Base-by-base conservation (phyloP, 176 grass and related monocot genomes). In the Areca catechu region DNA sequence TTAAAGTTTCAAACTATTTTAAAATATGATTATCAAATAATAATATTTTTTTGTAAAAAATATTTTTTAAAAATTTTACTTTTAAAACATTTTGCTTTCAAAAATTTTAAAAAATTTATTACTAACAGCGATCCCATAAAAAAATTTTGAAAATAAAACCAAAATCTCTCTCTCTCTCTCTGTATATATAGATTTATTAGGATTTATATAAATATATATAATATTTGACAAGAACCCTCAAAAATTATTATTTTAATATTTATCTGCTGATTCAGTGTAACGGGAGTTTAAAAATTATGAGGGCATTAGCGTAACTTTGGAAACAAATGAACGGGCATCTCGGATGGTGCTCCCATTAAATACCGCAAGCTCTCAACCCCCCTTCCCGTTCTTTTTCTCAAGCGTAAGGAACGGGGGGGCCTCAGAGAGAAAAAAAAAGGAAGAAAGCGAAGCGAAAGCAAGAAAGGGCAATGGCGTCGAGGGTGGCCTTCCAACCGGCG, bases 381-480 rank as follows among this genome's bases (percentile, higher is more conserved):
- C 2, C 20, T 7, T 19, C 1, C 3, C 60, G 6, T 48, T 68
- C 63, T 48, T 54, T 68, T 18, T 66, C 20, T 23, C 4, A 37
- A 37, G 30, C 30, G 30, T 1, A 10, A 7, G 1, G 30, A 10
- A 24, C 1, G n/a, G n/a, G n/a, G n/a, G n/a, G n/a, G n/a, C 25
- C 18, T 29, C 1, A 37, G 20, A 47, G 3, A 37, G 20, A 56
- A 12, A 9, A 68, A 17, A 22, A 16, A 16, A 37, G 27, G 24
- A 37, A 6, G 22, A 14, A 74, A 16, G 2, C 16, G 20, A 4
- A 2, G 23, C 48, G 53, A 3, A 50, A n/a, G 5, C 51, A 30
- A 67, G 20, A 25, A 53, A 16, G 16, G 27, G 19, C 20, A 43
- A 80, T 80, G 78, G 71, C 64, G 23, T 80, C 53, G 17, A 56